phyloP scores from a whole-genome alignment of 306 rosid genomes.

The Morella rubra region DNA sequence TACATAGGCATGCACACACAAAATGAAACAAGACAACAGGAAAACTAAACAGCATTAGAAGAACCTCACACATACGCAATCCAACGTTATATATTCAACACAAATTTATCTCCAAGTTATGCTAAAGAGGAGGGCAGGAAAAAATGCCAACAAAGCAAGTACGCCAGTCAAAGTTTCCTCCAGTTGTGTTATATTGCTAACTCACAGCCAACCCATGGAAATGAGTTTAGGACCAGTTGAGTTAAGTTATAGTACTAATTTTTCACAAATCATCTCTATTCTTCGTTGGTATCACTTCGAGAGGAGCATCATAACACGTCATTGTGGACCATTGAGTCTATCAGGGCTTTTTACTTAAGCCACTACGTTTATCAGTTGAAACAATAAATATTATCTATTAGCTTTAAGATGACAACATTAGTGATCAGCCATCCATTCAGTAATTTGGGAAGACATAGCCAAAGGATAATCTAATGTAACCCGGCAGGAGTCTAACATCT shows the following conservation, averaged over 20 bases:
- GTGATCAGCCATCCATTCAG: not conserved
- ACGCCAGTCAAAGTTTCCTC: not conserved
- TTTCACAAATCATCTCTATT: not conserved
- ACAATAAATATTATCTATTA: not conserved
- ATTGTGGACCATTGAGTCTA: not conserved
- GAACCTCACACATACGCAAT: not conserved
- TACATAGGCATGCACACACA: not conserved
- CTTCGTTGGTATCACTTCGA: not conserved
- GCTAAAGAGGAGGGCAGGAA: not conserved
- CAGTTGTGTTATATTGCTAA: not conserved
- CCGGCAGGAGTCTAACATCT: constrained; percentile 17
- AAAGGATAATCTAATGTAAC: not conserved
- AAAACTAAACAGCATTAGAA: constrained; percentile 1
- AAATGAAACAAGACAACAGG: not conserved
- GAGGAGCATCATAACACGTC: not conserved
- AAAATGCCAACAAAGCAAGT: not conserved
- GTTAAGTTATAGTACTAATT: not conserved
- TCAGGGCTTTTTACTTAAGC: not conserved
- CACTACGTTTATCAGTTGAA: not conserved
- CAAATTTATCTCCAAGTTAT: not conserved
- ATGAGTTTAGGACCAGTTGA: not conserved
- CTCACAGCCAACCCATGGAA: not conserved
- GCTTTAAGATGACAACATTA: not conserved
- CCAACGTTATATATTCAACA: not conserved
- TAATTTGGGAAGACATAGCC: not conserved